Percentiles rank a stretch among this genome's conserved stretches.
Conservation (phyloP, 1,284 basidiomycete genomes). For the Puccinia triticina region DNA sequence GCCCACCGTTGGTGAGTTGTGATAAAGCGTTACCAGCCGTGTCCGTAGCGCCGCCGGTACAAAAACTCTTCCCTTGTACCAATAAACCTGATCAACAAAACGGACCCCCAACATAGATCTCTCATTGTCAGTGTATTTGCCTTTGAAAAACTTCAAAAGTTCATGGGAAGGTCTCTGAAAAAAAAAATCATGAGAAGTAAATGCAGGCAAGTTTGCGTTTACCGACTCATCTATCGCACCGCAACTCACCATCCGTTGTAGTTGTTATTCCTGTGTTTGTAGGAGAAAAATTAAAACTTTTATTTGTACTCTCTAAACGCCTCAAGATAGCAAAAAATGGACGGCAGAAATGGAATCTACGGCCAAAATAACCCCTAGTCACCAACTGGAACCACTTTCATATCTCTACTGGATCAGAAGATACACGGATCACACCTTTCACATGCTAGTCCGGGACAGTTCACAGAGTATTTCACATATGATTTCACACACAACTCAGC, state of each 20-base stretch:
- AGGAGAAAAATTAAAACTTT: no score
- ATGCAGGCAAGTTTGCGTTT: no score
- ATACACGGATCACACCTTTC: no score
- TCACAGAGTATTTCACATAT: no score
- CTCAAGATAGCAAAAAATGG: no score
- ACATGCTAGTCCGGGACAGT: no score
- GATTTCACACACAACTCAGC: no score
- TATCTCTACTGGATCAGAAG: no score
- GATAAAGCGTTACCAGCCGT: background rate
- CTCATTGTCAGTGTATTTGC: background rate
- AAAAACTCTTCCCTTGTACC: background rate
- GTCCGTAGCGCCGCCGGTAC: background rate
- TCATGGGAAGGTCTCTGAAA: constrained; percentile 10
- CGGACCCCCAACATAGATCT: background rate
- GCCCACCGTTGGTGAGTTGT: background rate
- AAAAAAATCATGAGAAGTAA: constrained; percentile 19
- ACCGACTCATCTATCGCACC: background rate
- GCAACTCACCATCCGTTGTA: background rate
- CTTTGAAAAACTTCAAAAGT: background rate
- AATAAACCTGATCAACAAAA: background rate
- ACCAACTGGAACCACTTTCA: no score
- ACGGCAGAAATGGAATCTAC: no score
- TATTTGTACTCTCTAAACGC: no score
- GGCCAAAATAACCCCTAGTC: no score
- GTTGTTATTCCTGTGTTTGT: background rate